Evolutionary conservation across 2,329 filamentous ascomycete species (phyloP), one percentile per base, ranked within the genome.

Genomic region (Berkeleyomyces basicola): DNA sequence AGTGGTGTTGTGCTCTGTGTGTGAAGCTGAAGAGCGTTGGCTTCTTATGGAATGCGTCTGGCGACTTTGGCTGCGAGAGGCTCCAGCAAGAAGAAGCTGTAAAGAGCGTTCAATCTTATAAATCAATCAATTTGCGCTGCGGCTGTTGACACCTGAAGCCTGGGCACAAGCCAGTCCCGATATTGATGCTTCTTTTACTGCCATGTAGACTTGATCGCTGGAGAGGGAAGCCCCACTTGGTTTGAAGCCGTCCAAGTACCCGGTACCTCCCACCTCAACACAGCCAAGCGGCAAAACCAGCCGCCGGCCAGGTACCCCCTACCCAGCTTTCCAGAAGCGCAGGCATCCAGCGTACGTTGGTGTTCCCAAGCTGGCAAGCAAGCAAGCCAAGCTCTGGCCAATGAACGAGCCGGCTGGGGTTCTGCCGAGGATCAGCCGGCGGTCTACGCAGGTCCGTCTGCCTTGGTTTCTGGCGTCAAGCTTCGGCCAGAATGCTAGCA

Each of bases 371-470:
- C 43, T 57, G 10, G 33, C 63, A 57, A 51, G 23, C 40, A 61
- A 63, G 63, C 63, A 59, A 57, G 49, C 11, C 40, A 61, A 63
- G 63, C 63, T 61, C 59, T 47, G 47, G 42, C 63, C 63, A 65
- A 65, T 65, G 39, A 65, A 23, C 36, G 16, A 39, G 55, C 46
- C 44, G 23, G 51, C 9, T n/a, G 51, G 1, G 9, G 11, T 53
- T 57, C 57, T 58, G 23, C 60, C 61, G 57, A 58, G 16, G 23
- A 63, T 65, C 47, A 65, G 46, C 63, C 63, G 63, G 36, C 65
- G 64, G 58, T 67, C 67, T 61, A 65, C 60, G 51, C 61, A 63
- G 53, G 63, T 42, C 65, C 65, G 65, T 57, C 58, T 61, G 49
- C 63, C 51, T 61, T 65, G 47, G 23, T 23, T 23, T 23, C 23